phyloP scores from a whole-genome alignment of 768 basidiomycete species.

The Rhodotorula diobovata region DNA sequence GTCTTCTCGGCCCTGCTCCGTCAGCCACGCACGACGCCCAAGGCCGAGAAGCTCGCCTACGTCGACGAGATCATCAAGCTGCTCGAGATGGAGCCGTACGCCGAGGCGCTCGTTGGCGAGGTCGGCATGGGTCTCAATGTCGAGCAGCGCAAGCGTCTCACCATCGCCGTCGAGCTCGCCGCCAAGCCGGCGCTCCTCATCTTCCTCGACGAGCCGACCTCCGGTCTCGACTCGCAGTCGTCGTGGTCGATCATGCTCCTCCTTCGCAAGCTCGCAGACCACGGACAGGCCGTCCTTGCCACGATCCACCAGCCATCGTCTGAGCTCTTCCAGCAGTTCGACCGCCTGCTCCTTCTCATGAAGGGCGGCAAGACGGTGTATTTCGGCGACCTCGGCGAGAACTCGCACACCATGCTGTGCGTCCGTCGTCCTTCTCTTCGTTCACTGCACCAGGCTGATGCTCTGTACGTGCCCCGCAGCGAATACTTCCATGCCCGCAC shows the following conservation, averaged over 20 bases:
- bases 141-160: constrained; percentile 61
- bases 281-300: constrained; percentile 51
- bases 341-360: constrained; percentile 55
- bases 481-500: constrained; percentile 53
- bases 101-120: constrained; percentile 53
- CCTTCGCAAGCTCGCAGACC: constrained; percentile 50
- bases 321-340: constrained; percentile 81
- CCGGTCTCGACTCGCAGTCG: constrained; percentile 52
- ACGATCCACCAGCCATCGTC: constrained; percentile 55
- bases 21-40: constrained; percentile 47
- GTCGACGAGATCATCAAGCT: constrained; percentile 51
- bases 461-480: constrained; percentile 43
- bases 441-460: constrained; percentile 56
- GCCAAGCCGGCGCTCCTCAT: constrained; percentile 55
- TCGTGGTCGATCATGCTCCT: constrained; percentile 52
- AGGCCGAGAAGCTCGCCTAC: constrained; percentile 49
- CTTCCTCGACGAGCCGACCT: constrained; percentile 52
- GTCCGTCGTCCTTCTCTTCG: constrained; percentile 50
- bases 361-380: constrained; percentile 74
- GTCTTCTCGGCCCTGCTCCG: constrained; percentile 50
- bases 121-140: constrained; percentile 51
- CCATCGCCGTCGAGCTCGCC: constrained; percentile 77
- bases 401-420: constrained; percentile 58
- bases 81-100: constrained; percentile 51
- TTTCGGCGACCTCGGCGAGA: constrained; percentile 61